Evolutionary conservation across 1,139 yeast genomes (phyloP).

Genomic region (Eremothecium cymbalariae): DNA sequence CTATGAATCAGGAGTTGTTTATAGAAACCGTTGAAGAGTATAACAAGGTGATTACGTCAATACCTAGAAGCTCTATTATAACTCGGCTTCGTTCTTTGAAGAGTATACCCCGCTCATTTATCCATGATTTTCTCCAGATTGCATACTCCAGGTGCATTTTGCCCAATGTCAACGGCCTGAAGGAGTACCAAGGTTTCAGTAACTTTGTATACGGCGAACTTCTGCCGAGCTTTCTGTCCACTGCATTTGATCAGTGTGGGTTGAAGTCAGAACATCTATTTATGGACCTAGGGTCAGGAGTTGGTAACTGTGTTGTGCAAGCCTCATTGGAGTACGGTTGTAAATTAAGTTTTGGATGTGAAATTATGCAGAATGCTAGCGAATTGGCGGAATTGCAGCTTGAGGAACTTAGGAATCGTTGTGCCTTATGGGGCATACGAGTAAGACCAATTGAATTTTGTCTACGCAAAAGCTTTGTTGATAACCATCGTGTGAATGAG

Average conservation of each 20-base stretch:
- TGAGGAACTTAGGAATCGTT: constrained; percentile 49
- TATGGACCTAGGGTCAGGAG: constrained; percentile 88
- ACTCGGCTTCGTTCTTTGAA: constrained; percentile 35
- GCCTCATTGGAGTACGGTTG: constrained; percentile 86
- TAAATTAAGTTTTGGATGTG: constrained; percentile 72
- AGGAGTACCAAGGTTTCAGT: constrained; percentile 76
- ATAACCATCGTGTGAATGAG: constrained; percentile 47
- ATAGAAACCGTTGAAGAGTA: constrained; percentile 35
- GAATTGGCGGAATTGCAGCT: constrained; percentile 55
- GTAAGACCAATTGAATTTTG: constrained; percentile 52
- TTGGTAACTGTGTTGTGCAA: constrained; percentile 84
- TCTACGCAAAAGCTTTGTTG: constrained; percentile 62
- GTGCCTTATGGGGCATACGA: constrained; percentile 54
- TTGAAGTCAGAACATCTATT: constrained; percentile 49
- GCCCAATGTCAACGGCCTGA: constrained; percentile 57
- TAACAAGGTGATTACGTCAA: constrained; percentile 34
- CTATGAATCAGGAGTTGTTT: constrained; percentile 32
- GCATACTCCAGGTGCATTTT: constrained; percentile 73
- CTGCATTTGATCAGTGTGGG: constrained; percentile 56
- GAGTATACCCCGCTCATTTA: constrained; percentile 46
- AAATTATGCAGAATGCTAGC: constrained; percentile 78
- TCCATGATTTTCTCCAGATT: constrained; percentile 64
- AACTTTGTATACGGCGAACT: constrained; percentile 90
- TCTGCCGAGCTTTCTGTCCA: constrained; percentile 67
- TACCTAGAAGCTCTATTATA: constrained; percentile 33